Percentiles rank a stretch among this genome's conserved stretches.
phyloP scores from a whole-genome alignment of 768 basidiomycete species.

The Kwoniella heveanensis region DNA sequence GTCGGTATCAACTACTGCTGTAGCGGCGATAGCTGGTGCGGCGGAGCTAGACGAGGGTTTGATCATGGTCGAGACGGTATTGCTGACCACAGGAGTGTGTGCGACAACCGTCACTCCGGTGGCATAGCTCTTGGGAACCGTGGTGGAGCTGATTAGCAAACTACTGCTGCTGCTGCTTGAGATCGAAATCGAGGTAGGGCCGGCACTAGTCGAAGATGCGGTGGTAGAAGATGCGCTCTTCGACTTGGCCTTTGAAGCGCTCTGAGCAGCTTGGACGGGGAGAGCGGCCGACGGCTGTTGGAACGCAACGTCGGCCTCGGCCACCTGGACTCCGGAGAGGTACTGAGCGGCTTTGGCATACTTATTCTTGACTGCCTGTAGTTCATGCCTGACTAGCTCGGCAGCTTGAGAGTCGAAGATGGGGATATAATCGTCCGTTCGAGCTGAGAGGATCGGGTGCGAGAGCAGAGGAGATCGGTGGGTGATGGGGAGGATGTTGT shows the following conservation, averaged over 20 bases:
- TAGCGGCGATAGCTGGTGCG: not conserved
- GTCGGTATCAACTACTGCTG: not conserved
- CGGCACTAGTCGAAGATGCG: slow-evolving; percentile 5
- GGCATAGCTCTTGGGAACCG: slow-evolving; percentile 9
- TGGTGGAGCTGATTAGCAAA: not conserved
- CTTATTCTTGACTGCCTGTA: slow-evolving; percentile 32
- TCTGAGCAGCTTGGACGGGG: slow-evolving; percentile 14
- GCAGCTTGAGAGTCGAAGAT: slow-evolving; percentile 22
- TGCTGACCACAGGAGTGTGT: not conserved
- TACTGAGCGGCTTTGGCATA: slow-evolving; percentile 38
- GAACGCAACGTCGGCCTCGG: slow-evolving; percentile 32
- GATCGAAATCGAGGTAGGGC: not conserved
- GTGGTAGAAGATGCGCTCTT: not conserved
- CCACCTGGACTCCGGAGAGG: slow-evolving; percentile 33
- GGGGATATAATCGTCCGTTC: slow-evolving; percentile 8
- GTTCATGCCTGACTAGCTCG: slow-evolving; percentile 14
- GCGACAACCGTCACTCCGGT: slow-evolving; percentile 12
- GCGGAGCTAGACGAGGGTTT: not conserved
- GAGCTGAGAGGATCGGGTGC: slow-evolving; percentile 20
- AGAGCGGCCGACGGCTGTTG: slow-evolving; percentile 14
- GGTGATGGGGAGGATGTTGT: slow-evolving; percentile 13
- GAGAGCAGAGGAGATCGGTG: slow-evolving; percentile 11
- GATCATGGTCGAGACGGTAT: not conserved
- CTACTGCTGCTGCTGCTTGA: not conserved
- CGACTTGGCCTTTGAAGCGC: not conserved